A percentile compares a stretch with the other conserved stretches of the same genome.
These are phyloP conservation scores for Podaxis sp. DNA, from an alignment of 768 basidiomycete genomes.

Conservation along the genomic window DNA sequence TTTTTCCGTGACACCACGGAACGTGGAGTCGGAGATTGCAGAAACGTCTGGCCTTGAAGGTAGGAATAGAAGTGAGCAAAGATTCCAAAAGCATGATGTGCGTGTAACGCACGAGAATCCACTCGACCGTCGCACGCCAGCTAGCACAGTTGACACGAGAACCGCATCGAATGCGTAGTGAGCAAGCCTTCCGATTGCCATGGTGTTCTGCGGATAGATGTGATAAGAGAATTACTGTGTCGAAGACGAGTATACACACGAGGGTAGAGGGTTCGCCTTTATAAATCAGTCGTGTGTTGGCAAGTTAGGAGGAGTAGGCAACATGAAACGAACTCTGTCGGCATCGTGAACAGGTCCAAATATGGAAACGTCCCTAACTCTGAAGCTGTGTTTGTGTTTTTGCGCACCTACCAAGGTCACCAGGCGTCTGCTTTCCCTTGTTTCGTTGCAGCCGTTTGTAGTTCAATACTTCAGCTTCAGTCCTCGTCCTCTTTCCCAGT, in stretches of 20 bases:
- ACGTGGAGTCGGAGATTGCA: constrained; percentile 70
- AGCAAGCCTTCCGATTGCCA: constrained; percentile 67
- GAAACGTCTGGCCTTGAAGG: constrained; percentile 56
- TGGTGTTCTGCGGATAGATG: constrained; percentile 19
- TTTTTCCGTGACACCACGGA: constrained; percentile 71
- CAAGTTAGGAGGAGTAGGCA: not conserved
- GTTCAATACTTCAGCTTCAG: no score
- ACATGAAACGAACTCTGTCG: not conserved
- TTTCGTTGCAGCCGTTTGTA: no score
- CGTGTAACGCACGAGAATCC: constrained; percentile 74
- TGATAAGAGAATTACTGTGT: not conserved
- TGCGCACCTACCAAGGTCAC: no score
- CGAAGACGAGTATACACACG: no score
- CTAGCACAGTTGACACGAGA: constrained; percentile 82
- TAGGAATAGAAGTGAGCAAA: constrained; percentile 7
- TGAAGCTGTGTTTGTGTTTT: no score
- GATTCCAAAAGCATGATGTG: not conserved
- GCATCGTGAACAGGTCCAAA: not conserved
- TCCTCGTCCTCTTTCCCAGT: no score
- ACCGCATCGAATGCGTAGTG: constrained; percentile 86
- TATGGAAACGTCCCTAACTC: not conserved
- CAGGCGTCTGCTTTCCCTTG: no score
- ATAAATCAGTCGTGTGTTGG: no score
- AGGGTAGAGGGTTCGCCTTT: not conserved
- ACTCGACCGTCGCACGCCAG: constrained; percentile 86